Conservation (phyloP, 2,329 filamentous ascomycete species). For the Hypoxylon sp. region DNA sequence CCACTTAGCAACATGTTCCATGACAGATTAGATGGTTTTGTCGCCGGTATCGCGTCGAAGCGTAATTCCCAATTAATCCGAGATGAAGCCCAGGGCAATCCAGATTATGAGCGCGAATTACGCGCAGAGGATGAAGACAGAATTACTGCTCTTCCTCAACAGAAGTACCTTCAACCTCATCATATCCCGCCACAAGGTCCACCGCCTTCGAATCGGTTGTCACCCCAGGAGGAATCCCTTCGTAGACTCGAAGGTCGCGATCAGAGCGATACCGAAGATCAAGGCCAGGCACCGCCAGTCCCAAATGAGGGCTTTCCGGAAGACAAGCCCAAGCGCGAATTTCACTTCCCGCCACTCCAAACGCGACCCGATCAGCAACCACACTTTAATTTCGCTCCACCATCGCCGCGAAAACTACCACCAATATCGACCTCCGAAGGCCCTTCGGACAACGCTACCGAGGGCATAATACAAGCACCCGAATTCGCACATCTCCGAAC, state of each 20-base stretch:
- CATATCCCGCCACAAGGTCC: constrained; percentile 57
- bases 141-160: constrained; percentile 83
- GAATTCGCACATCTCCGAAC: constrained; percentile 72
- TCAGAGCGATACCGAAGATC: constrained; percentile 61
- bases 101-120: constrained; percentile 83
- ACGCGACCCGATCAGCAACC: constrained; percentile 64
- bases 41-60: constrained; percentile 88
- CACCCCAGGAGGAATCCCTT: constrained; percentile 63
- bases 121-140: constrained; percentile 87
- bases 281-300: constrained; percentile 36
- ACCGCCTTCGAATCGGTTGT: constrained; percentile 53
- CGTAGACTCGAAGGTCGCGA: constrained; percentile 65
- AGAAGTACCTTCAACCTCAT: constrained; percentile 74
- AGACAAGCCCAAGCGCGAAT: constrained; percentile 60
- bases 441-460: constrained; percentile 24
- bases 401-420: constrained; percentile 59
- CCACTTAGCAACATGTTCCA: constrained; percentile 83
- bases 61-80: constrained; percentile 87
- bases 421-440: constrained; percentile 37
- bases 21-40: constrained; percentile 88
- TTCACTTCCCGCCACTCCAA: constrained; percentile 71
- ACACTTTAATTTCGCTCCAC: constrained; percentile 72
- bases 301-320: constrained; percentile 52
- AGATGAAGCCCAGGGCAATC: constrained; percentile 84
- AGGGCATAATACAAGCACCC: constrained; percentile 59